Base-by-base conservation (phyloP, 1,284 basidiomycete species). In the Ustilago cynodontis region DNA sequence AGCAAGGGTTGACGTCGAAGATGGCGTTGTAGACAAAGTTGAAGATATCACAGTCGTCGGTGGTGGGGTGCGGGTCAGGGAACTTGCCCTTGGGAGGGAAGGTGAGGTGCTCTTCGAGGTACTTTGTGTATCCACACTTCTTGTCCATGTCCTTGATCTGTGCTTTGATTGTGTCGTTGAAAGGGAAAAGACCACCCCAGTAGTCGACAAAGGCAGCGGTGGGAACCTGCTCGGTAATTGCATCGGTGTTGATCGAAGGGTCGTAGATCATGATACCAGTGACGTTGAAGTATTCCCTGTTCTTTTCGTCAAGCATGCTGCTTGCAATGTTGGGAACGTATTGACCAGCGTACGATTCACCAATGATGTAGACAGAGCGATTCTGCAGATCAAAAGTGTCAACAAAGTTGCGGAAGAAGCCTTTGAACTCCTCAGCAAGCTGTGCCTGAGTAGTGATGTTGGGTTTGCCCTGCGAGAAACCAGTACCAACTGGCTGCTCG, bases 261-360 rank as follows among this genome's bases (percentile, higher is more conserved):
- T 86, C 85, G 55, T 82, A 82, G 58, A 85, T 78, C 53, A 74
- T 70, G 24, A 85, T 68, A n/a, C 84, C 84, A 26, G 82, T 67
- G 13, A 85, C 73, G 65, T 82, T 77, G 58, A 84, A 67, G 43
- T 79, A 78, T 29, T 76, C 65, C 35, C 58, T 61, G 53, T 61
- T 60, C 56, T 77, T 29, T 43, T 73, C 56, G 33, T 71, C 64
- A 18, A 81, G 61, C 54, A 86, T 83, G 26, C 68, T 52, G 39
- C 76, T 54, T 10, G 86, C 83, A 79, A 97, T 94, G 86, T 95
- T 96, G 14, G 97, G 96, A 75, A 98, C 95, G 88, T 94, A 98
- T 88, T 98, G 95, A n/a, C 97, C 96, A n/a, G 95, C 96, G 84
- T 92, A 99, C 71, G 93, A 94, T 88, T 83, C 80, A 28, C 83